Evolutionary conservation across 1,139 yeast species (phyloP).

Genomic region (Candida mesenterica): DNA sequence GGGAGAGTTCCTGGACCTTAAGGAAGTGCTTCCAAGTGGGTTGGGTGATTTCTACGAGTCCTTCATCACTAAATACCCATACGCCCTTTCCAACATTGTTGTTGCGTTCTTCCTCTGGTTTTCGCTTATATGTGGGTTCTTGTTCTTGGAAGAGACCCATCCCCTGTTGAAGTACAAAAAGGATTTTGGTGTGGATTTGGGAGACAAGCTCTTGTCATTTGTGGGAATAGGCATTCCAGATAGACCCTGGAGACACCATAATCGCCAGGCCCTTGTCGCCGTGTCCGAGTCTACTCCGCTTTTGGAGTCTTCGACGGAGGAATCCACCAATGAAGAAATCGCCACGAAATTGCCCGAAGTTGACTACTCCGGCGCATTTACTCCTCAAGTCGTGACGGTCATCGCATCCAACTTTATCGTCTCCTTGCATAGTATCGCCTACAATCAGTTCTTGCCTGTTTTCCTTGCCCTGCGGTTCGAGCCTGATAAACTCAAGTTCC

Average conservation of each 20-base stretch:
- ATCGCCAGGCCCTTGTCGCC: neutral
- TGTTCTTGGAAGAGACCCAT: conserved; percentile 65
- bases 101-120: conserved; percentile 44
- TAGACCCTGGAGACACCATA: conserved; percentile 32
- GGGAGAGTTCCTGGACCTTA: neutral
- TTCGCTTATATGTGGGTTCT: conserved; percentile 41
- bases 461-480: conserved; percentile 51
- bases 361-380: conserved; percentile 25
- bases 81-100: conserved; percentile 58
- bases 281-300: neutral
- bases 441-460: conserved; percentile 59
- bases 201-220: conserved; percentile 40
- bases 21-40: neutral
- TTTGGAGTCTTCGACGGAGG: neutral
- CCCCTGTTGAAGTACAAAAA: conserved; percentile 36
- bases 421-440: conserved; percentile 53
- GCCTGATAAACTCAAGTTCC: conserved; percentile 38
- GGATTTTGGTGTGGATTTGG: conserved; percentile 54
- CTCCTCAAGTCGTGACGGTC: conserved; percentile 39
- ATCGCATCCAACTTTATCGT: conserved; percentile 42
- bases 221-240: conserved; percentile 32
- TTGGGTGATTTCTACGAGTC: conserved; percentile 14
- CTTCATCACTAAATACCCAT: conserved; percentile 48
- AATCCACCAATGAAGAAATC: conserved; percentile 1
- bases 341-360: neutral